Evolutionary conservation across 331 rosid species (phyloP).

Genomic region (Quercus phellos): DNA sequence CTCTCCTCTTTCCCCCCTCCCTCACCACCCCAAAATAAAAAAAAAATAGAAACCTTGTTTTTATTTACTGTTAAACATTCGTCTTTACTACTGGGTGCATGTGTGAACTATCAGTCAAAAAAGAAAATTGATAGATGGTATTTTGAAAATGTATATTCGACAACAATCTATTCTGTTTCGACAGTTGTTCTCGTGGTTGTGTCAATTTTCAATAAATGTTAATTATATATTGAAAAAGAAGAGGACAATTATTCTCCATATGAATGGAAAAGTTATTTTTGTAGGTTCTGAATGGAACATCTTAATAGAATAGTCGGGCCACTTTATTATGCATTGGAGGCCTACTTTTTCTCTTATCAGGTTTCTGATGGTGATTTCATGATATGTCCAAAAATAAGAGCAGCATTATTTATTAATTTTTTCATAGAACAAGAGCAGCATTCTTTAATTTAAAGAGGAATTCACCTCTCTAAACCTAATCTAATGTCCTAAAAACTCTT

Average conservation of each 20-base stretch:
- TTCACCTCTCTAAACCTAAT: slow-evolving; percentile 5
- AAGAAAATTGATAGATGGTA: too few species aligned
- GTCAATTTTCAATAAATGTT: background rate
- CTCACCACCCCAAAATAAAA: too few species aligned
- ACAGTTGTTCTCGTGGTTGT: too few species aligned
- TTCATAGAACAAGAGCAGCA: too few species aligned
- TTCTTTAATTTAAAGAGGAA: too few species aligned
- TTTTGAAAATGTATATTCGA: too few species aligned
- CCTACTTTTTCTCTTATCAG: slow-evolving; percentile 3
- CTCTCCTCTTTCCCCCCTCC: background rate
- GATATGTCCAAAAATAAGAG: slow-evolving; percentile 22
- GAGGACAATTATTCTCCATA: background rate
- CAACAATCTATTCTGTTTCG: too few species aligned
- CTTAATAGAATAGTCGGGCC: background rate
- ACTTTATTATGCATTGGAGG: background rate
- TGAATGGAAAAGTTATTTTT: background rate
- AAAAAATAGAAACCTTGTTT: too few species aligned
- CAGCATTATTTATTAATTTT: background rate
- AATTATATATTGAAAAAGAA: background rate
- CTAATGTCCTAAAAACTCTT: background rate
- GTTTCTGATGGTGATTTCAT: slow-evolving; percentile 17
- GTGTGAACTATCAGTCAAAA: too few species aligned
- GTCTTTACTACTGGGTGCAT: too few species aligned
- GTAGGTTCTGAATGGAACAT: background rate
- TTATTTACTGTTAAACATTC: too few species aligned